Evolutionary conservation across 306 rosid species (phyloP), one percentile per base, ranked within the genome.

Genomic region (Acacia confusa): DNA sequence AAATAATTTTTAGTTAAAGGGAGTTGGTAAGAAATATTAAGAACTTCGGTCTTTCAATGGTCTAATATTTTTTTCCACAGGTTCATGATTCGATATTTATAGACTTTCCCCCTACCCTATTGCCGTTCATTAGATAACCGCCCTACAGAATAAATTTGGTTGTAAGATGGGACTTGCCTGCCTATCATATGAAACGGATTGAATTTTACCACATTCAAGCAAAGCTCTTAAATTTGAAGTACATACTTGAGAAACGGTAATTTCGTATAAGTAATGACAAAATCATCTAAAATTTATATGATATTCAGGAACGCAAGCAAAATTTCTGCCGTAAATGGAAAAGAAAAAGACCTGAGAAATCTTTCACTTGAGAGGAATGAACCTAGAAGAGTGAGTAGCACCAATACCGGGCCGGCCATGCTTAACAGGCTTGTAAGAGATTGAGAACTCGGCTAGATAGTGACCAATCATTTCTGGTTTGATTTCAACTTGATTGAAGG

Each of bases 381-480:
- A 85, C 80, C 84, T 74, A 1, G 70, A 77, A 2, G 81, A 73
- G 66, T 84, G 81, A 70, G 83, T 74, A 27, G 87, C 84, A 75
- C 81, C 75, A 25, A 84, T 60, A 61, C 84, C 87, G 0, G 81
- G 85, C 79, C 85, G 79, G 20, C 78, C 78, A 22, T 81, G 84
- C 82, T 72, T 78, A 63, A 75, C 83, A 0, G 78, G 84, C 81
- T 79, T 79, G 60, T 60, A 75, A 68, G 45, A 32, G 48, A 69
- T 74, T 34, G 82, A 83, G 77, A 83, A 83, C 52, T 78, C 86
- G 34, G 82, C 83, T 22, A 73, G 71, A 78, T 78, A 78, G 53
- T 72, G 86, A 34, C 82, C 50, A 60, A 65, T 83, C 80, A 79
- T 83, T 73, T 78, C 86, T 25, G 86, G 83, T n/a, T 73, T 83